Conservation (phyloP, 176 grass and related monocot genomes). For the Saccharum spontaneum region DNA sequence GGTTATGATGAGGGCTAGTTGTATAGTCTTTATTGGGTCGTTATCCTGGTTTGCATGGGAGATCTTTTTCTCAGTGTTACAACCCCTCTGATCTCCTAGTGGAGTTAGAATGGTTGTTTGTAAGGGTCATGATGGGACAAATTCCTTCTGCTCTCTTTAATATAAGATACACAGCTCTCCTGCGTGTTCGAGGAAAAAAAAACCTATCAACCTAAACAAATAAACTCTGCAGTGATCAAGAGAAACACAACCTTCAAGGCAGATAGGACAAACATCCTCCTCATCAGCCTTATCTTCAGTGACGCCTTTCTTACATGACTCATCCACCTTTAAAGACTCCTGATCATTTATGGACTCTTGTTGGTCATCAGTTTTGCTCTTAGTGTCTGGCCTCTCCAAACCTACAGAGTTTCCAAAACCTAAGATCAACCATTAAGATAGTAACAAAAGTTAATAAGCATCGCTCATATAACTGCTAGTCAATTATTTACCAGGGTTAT, state of each 20-base stretch:
- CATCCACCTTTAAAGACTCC: constrained; percentile 55
- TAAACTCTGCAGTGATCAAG: neutral
- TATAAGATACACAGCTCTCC: neutral
- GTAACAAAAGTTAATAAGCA: neutral
- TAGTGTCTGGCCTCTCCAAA: constrained; percentile 55
- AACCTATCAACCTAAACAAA: constrained; percentile 11
- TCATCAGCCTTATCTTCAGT: constrained; percentile 51
- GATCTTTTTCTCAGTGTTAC: neutral
- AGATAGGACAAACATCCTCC: constrained; percentile 96
- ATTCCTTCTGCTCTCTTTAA: neutral
- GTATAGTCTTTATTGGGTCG: neutral
- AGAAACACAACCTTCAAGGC: constrained; percentile 83
- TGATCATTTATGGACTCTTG: constrained; percentile 48
- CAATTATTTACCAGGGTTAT: constrained; percentile 46
- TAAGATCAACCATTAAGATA: neutral
- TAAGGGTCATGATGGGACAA: neutral
- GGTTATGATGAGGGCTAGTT: neutral
- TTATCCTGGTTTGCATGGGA: neutral
- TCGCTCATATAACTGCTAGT: constrained; percentile 11
- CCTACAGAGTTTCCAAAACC: constrained; percentile 42
- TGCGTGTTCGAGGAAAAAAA: neutral
- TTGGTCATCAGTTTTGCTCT: constrained; percentile 58
- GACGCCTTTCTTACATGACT: constrained; percentile 47
- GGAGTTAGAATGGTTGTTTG: neutral
- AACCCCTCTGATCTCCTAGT: neutral